phyloP scores from a whole-genome alignment of 129 eudicot genomes.

The Solidago caesia region DNA sequence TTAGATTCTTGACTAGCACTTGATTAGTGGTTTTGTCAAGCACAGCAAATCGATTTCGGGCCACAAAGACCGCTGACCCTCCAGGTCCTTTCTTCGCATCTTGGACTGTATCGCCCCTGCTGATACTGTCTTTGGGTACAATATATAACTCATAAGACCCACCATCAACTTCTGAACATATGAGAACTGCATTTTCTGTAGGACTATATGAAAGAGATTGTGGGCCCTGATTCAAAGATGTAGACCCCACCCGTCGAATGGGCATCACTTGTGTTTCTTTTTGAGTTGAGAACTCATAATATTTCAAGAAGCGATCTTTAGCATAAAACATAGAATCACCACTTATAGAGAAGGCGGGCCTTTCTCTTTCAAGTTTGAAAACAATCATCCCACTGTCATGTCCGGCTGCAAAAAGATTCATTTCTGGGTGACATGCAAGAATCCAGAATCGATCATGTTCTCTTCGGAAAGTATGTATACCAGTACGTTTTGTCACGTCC shows the following conservation, averaged over 20 bases:
- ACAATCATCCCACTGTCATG: conserved; percentile 55
- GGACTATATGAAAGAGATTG: conserved; percentile 49
- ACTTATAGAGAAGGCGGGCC: conserved; percentile 50
- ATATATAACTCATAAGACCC: conserved; percentile 52
- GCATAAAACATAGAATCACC: conserved; percentile 47
- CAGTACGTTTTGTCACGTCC: conserved; percentile 50
- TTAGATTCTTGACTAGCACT: conserved; percentile 45
- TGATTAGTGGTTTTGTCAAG: conserved; percentile 52
- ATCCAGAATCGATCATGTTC: conserved; percentile 56
- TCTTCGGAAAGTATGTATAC: conserved; percentile 44
- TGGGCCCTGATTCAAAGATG: conserved; percentile 46
- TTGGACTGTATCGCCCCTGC: conserved; percentile 29
- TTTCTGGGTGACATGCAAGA: conserved; percentile 52
- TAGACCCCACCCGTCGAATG: conserved; percentile 39
- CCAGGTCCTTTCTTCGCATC: conserved; percentile 46
- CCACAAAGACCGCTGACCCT: conserved; percentile 48
- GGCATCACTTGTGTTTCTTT: conserved; percentile 45
- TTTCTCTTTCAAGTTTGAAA: conserved; percentile 48
- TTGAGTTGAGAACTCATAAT: conserved; percentile 40
- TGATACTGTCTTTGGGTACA: conserved; percentile 41
- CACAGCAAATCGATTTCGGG: conserved; percentile 52
- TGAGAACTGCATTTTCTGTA: conserved; percentile 47
- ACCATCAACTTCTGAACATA: conserved; percentile 48
- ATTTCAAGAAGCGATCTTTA: conserved; percentile 48
- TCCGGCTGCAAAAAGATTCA: conserved; percentile 56